Evolutionary conservation across 2,329 filamentous ascomycete species (phyloP).

Genomic region (Colletotrichum lentis): DNA sequence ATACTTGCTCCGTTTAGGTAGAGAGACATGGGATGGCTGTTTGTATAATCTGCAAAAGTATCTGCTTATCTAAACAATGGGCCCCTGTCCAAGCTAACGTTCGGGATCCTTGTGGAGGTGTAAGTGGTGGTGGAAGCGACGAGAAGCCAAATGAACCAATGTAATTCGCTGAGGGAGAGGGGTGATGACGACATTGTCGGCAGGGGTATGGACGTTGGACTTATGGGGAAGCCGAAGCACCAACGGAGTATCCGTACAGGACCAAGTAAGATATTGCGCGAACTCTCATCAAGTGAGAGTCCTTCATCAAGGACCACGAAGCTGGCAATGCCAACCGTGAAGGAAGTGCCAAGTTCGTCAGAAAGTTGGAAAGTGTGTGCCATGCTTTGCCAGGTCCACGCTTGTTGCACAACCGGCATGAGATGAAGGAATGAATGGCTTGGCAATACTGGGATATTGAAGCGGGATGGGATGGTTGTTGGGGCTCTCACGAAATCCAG

Average conservation of each 20-base stretch:
- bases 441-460: constrained; percentile 9
- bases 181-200: constrained; percentile 7
- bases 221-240: no score
- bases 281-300: background rate
- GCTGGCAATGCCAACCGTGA: background rate
- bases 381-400: background rate
- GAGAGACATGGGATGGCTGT: background rate
- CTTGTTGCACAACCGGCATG: background rate
- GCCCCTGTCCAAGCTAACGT: no score
- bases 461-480: constrained; percentile 28
- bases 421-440: background rate
- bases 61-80: no score
- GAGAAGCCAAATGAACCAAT: background rate
- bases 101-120: no score
- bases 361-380: background rate
- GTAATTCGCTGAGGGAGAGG: background rate
- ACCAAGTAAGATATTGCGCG: no score
- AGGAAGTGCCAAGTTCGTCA: background rate
- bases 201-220: background rate
- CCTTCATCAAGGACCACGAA: background rate
- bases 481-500: constrained; percentile 47
- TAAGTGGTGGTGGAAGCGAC: background rate
- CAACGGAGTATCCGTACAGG: background rate
- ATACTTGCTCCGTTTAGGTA: background rate
- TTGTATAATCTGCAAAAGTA: no score